Evolutionary conservation across 192 early-diverging fungal species (phyloP), one percentile per base, ranked within the genome.

Genomic region (Linnemannia zychae): DNA sequence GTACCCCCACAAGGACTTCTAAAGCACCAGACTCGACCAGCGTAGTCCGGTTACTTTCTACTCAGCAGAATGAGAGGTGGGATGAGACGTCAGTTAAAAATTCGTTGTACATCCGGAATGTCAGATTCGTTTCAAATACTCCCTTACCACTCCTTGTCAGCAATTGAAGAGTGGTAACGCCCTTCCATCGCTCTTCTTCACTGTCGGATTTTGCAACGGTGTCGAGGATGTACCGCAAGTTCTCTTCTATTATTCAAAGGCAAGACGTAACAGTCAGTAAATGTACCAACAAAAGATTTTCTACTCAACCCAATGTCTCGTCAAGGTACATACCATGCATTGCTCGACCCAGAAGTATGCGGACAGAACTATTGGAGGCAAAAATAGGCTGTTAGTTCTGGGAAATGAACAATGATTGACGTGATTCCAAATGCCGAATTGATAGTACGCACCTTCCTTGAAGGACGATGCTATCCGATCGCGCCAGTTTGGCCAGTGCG

Each of bases 271-370:
- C 15, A 34, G 38, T 38, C 33, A 36, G 44, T 22, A 63, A 33
- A 3, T 0, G 9, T 7, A 22, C 24, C 36, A 1, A 63, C 1
- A 49, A 20, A 60, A 22, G 49, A 31, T n/a, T 47, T 40, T 36
- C 15, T 49, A n/a, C 18, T 37, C n/a, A 24, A 6, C 12, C 11
- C 31, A 69, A 72, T 11, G 28, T 3, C 13, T 50, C 34, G n/a
- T 18, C 18, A 22, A 24, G 71, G 46, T 33, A 31, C 69, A 40
- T 92, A 92, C 92, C 93, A 74, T 88, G 89, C 91, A 96, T 95
- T 36, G 94, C 94, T 31, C 95, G 85, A 67, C 92, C 92, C 24
- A 95, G 87, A 9, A 95, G 87, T n/a, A 96, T 94, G 76, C 93
- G 92, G 33, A 95, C 87, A 52, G 95, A 91, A 80, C 95, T 95